phyloP scores from a whole-genome alignment of 2,329 filamentous ascomycete genomes.

The Akanthomyces lecanii region DNA sequence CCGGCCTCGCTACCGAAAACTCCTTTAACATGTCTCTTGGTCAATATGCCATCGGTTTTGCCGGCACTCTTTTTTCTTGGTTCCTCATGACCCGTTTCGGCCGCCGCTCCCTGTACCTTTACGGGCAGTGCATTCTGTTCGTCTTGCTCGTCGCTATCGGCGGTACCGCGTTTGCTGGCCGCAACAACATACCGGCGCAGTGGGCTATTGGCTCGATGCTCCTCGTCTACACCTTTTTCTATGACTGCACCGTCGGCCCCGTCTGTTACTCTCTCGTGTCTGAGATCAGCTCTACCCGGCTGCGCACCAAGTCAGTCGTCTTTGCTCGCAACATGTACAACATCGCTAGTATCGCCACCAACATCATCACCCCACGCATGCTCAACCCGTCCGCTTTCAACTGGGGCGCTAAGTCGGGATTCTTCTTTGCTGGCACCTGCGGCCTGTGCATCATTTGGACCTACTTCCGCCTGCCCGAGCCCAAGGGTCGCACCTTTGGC shows the following conservation, averaged over 20 bases:
- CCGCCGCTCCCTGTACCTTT: constrained; percentile 36
- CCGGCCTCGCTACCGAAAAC: constrained; percentile 35
- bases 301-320: constrained; percentile 44
- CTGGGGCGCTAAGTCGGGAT: constrained; percentile 45
- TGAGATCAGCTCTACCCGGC: constrained; percentile 42
- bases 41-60: constrained; percentile 35
- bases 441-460: constrained; percentile 45
- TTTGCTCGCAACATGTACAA: constrained; percentile 46
- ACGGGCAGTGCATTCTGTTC: constrained; percentile 33
- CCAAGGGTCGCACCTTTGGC: constrained; percentile 48
- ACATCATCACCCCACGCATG: constrained; percentile 44
- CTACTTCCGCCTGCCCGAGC: constrained; percentile 51
- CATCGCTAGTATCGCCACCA: constrained; percentile 43
- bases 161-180: constrained; percentile 32
- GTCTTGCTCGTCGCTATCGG: constrained; percentile 36
- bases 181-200: constrained; percentile 32
- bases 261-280: constrained; percentile 83
- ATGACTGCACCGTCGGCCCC: constrained; percentile 35
- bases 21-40: constrained; percentile 36
- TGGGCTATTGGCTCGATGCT: constrained; percentile 37
- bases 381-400: constrained; percentile 44
- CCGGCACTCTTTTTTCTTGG: constrained; percentile 37
- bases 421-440: constrained; percentile 44
- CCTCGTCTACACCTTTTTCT: constrained; percentile 41
- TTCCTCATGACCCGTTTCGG: constrained; percentile 34